phyloP scores from a whole-genome alignment of 108 stramenopile genomes.

The Cyclostephanos invisitatus region DNA sequence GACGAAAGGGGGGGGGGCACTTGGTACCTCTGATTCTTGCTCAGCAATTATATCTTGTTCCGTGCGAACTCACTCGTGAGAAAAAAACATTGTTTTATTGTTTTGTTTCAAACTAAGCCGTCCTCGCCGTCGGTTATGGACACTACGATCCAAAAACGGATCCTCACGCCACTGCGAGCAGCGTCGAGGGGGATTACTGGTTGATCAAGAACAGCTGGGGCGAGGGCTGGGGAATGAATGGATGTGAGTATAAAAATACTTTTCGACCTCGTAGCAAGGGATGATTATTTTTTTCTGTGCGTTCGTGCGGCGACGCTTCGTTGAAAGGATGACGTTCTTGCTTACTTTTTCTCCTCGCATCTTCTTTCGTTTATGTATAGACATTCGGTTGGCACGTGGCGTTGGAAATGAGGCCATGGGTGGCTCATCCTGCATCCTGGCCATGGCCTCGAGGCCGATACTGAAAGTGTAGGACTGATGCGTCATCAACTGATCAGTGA shows the following conservation, averaged over 20 bases:
- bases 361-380: neutral
- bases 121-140: constrained; percentile 95
- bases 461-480: too few species aligned
- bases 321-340: neutral
- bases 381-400: constrained; percentile 35
- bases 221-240: constrained; percentile 79
- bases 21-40: too few species aligned
- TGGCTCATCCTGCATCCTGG: constrained; percentile 33
- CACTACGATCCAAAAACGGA: constrained; percentile 69
- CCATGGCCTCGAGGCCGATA: too few species aligned
- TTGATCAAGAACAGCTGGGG: constrained; percentile 85
- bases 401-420: constrained; percentile 34
- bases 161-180: constrained; percentile 42
- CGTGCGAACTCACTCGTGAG: too few species aligned
- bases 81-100: too few species aligned
- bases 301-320: neutral
- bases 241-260: constrained; percentile 47
- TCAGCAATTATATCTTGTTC: too few species aligned
- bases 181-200: constrained; percentile 28
- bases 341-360: neutral
- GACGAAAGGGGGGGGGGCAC: neutral
- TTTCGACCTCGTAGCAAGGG: neutral
- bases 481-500: too few species aligned
- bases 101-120: constrained; percentile 20
- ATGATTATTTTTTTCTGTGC: neutral